Evolutionary conservation across 768 basidiomycete genomes (phyloP), one percentile per base, ranked within the genome.

Genomic region (Tylopilus rubrobrunneus): DNA sequence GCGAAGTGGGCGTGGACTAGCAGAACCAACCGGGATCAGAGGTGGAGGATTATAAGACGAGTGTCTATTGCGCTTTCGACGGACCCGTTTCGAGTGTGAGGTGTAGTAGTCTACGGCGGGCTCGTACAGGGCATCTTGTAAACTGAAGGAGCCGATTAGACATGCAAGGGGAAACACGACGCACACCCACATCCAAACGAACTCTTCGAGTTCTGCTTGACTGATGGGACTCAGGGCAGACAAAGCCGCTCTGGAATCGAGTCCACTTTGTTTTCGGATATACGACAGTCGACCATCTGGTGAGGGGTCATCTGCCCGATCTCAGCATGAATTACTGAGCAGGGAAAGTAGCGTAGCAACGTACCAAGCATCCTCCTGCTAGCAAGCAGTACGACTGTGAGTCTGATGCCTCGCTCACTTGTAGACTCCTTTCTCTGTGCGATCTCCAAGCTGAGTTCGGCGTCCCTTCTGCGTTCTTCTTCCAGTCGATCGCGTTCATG

Each of bases 171-270:
- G 15, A 51, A 49, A 29, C 34, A 56, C 33, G 7, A 10, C 5
- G 45, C 14, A 6, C 37, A 49, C 58, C 29, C 17, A 89, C 90
- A 90, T 92, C 61, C 77, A 78, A 7, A 94, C 86, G 64, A 99
- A 99, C 55, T 98, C 95, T 29, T 79, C 79, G 21, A 99, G 79
- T 69, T 98, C 94, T 5, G 81, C 71, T 19, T 79, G 76, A 34
- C 86, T 85, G 33, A 99, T 93, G 23, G 97, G 97, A 59, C 92
- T 94, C 19, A 98, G 78, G 19, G 98, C 96, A 64, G 98, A 99
- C 11, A 98, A 74, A 0, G 92, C 90, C 0, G 95, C 96, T 51
- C 90, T 82, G 2, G 94, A 89, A 66, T 97, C 95, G 1, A 99
- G 79, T 19, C 19, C 19, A 1, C 19, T 19, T 19, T 19, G 19